These are phyloP conservation scores for Bruguiera gymnorhiza DNA, from an alignment of 345 rosid genomes.

Conservation along the genomic window DNA sequence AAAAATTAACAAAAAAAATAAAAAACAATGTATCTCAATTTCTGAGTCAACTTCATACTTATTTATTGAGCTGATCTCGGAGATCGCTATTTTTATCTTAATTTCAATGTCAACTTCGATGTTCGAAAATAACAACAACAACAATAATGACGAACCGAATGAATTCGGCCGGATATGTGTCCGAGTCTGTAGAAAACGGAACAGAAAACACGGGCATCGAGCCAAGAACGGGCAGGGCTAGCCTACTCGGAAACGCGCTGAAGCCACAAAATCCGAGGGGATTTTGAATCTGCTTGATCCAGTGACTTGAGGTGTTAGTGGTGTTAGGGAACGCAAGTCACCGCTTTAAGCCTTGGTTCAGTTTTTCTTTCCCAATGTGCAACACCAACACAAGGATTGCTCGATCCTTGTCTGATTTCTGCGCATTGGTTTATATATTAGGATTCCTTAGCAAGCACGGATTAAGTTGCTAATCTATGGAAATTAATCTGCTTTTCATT, in stretches of 20 bases:
- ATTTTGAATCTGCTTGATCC: constrained; percentile 61
- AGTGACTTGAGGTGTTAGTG: constrained; percentile 36
- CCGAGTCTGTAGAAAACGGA: constrained; percentile 68
- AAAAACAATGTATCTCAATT: no score
- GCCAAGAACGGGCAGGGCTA: constrained; percentile 40
- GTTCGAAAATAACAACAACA: constrained; percentile 31
- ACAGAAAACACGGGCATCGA: constrained; percentile 42
- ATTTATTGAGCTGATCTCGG: no score
- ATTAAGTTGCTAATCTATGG: no score
- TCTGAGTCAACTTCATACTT: no score
- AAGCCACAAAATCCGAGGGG: constrained; percentile 16
- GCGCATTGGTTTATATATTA: no score
- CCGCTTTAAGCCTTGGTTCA: neutral
- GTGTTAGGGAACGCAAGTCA: constrained; percentile 48
- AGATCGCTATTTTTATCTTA: neutral
- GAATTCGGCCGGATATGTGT: constrained; percentile 55
- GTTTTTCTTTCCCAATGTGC: neutral
- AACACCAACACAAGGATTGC: no score
- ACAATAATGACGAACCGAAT: constrained; percentile 39
- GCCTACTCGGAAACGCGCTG: constrained; percentile 4
- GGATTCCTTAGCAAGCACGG: no score
- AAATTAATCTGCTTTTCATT: no score
- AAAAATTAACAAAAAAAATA: no score
- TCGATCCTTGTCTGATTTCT: no score
- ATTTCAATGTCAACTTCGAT: constrained; percentile 24